Evolutionary conservation across 1,139 yeast genomes (phyloP).

Genomic region (Yamadazyma jaroonii): DNA sequence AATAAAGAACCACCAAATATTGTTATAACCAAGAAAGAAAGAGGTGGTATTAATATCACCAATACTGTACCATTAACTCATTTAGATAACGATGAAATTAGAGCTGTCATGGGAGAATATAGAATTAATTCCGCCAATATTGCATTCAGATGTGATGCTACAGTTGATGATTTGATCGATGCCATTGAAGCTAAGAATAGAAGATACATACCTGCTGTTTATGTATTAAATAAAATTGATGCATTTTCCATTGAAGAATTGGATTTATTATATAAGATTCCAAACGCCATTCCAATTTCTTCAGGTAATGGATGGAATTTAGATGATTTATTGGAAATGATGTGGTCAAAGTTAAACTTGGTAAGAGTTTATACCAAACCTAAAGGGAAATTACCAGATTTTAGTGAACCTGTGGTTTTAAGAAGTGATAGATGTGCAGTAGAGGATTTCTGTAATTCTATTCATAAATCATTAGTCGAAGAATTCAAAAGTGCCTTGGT

Average conservation of each 20-base stretch:
- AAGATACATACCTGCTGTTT: conserved; percentile 91
- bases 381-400: conserved; percentile 91
- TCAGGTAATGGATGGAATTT: conserved; percentile 96
- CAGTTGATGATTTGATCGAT: conserved; percentile 92
- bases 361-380: conserved; percentile 98
- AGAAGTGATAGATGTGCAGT: conserved; percentile 79
- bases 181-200: conserved; percentile 89
- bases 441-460: conserved; percentile 94
- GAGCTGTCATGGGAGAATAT: conserved; percentile 95
- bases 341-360: conserved; percentile 90
- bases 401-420: conserved; percentile 89
- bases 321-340: conserved; percentile 86
- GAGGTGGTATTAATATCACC: conserved; percentile 93
- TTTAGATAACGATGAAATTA: conserved; percentile 86
- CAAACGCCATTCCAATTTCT: conserved; percentile 95
- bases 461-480: conserved; percentile 89
- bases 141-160: conserved; percentile 95
- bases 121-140: conserved; percentile 95
- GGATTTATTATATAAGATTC: conserved; percentile 84
- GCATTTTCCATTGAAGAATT: conserved; percentile 91
- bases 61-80: conserved; percentile 91
- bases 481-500: conserved; percentile 93
- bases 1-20: conserved; percentile 93
- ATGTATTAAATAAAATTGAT: conserved; percentile 93
- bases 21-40: conserved; percentile 84